These are phyloP conservation scores for Ascochyta lentis DNA, from an alignment of 2,329 filamentous ascomycete genomes.

Conservation along the genomic window DNA sequence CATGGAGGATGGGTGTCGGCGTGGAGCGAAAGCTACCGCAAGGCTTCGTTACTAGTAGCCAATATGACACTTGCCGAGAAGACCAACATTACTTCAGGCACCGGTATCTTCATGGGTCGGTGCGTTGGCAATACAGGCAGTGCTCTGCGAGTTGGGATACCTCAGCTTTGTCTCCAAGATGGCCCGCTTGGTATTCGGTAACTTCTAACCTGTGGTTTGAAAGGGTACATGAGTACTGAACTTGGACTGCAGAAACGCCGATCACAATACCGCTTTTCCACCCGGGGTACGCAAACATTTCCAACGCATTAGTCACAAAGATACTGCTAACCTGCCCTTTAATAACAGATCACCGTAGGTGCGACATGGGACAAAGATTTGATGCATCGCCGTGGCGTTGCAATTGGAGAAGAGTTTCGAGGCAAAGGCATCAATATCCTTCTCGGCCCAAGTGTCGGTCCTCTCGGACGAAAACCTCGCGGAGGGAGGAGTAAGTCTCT, in stretches of 20 bases:
- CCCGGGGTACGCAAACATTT: constrained; percentile 64
- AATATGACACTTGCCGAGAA: constrained; percentile 83
- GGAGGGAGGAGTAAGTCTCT: constrained; percentile 64
- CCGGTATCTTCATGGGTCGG: constrained; percentile 71
- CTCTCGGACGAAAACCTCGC: constrained; percentile 66
- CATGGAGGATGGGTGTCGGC: constrained; percentile 73
- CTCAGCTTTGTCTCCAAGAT: constrained; percentile 69
- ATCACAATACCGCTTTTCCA: constrained; percentile 78
- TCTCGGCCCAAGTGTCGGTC: constrained; percentile 73
- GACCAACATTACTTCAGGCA: constrained; percentile 76
- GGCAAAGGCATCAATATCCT: constrained; percentile 77
- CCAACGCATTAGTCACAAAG: not conserved
- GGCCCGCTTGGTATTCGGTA: constrained; percentile 71
- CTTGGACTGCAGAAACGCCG: constrained; percentile 57
- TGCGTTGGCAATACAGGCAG: constrained; percentile 82
- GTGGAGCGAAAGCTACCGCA: constrained; percentile 74
- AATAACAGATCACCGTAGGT: constrained; percentile 60
- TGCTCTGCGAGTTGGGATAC: constrained; percentile 72
- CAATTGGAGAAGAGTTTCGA: constrained; percentile 73
- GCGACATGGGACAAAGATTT: constrained; percentile 77
- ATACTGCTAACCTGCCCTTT: not conserved
- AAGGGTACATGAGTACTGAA: not conserved
- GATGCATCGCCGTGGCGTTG: constrained; percentile 71
- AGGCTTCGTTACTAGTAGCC: constrained; percentile 71
- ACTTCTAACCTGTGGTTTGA: not conserved